Conservation (phyloP, 805 yeast species). For the Zygoascus flipseniorum region DNA sequence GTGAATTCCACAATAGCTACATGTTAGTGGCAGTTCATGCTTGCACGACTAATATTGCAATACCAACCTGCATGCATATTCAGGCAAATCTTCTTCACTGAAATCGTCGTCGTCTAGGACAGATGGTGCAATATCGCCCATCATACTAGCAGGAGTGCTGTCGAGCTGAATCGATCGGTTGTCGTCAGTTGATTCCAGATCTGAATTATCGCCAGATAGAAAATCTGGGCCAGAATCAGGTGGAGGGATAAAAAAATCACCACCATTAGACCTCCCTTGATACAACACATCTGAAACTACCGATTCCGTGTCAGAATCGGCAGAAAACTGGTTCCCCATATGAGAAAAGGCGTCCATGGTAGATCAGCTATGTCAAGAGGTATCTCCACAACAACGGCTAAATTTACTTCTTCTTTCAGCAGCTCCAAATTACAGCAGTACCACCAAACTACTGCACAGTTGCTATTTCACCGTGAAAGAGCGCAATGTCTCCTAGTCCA, state of each 20-base stretch:
- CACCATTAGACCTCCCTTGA: slow-evolving; percentile 16
- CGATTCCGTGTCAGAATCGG: slow-evolving; percentile 21
- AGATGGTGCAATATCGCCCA: not conserved
- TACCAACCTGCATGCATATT: slow-evolving; percentile 38
- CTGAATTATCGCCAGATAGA: not conserved
- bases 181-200: not conserved
- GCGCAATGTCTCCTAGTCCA: too few species aligned
- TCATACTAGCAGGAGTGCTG: not conserved
- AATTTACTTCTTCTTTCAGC: too few species aligned
- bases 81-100: slow-evolving; percentile 25
- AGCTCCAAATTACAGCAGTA: too few species aligned
- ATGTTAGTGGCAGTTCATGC: not conserved
- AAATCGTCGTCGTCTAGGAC: slow-evolving; percentile 12
- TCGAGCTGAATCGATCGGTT: not conserved
- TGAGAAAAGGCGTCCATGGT: not conserved
- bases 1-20: slow-evolving; percentile 64
- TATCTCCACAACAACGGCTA: too few species aligned
- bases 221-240: not conserved
- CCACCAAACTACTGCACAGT: too few species aligned
- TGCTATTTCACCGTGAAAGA: too few species aligned
- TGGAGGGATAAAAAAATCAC: not conserved
- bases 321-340: not conserved
- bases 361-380: too few species aligned
- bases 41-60: not conserved
- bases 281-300: slow-evolving; percentile 22